Base-by-base conservation (phyloP, 2,329 filamentous ascomycete genomes). In the Thermothelomyces thermophilus region DNA sequence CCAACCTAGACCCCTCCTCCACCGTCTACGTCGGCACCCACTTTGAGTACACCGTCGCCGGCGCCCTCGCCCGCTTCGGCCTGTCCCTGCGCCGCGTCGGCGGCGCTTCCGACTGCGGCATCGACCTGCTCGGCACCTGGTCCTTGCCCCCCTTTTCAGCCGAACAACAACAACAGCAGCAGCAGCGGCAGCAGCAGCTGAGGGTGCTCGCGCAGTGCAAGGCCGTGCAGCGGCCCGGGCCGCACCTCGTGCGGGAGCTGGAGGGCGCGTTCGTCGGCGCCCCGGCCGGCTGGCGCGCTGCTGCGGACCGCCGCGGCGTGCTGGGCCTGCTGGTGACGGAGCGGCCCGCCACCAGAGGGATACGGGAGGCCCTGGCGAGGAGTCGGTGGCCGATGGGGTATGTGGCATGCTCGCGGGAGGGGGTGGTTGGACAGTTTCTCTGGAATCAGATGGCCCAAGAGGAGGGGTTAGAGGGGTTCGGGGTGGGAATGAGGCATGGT, bases 211-310 rank as follows among this genome's bases (percentile, higher is more conserved):
- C 78, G 1, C 87, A 91, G 64, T 91, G 87, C 73, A 93, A 91
- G 65, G 78, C 75, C 1, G 71, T 76, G 16, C 68, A 70, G 50
- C 70, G 72, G 40, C 65, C 73, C 11, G 73, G 79, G 0, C 86
- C 87, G 0, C 69, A 74, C 28, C 70, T 81, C 41, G 69, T 88
- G 8, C 78, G 87, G n/a, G 87, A 91, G 68, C 74, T 91, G 3
- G 86, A 89, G 62, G 91, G 91, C 3, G 80, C 88, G 0, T 86
- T 93, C 61, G 74, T 75, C 1, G 83, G 82, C 11, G 86, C 87
- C 6, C 90, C 89, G 1, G 70, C 76, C 0, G 84, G 83, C 0
- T 95, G 87, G 86, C 73, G 81, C 46, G 79, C 77, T 1, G 35
- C 24, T 9, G 9, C 24, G 24, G 9, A 5, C 24, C 24, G 24